These are phyloP conservation scores for Kodamaea fukazawae DNA, from an alignment of 805 yeast species.

Conservation along the genomic window DNA sequence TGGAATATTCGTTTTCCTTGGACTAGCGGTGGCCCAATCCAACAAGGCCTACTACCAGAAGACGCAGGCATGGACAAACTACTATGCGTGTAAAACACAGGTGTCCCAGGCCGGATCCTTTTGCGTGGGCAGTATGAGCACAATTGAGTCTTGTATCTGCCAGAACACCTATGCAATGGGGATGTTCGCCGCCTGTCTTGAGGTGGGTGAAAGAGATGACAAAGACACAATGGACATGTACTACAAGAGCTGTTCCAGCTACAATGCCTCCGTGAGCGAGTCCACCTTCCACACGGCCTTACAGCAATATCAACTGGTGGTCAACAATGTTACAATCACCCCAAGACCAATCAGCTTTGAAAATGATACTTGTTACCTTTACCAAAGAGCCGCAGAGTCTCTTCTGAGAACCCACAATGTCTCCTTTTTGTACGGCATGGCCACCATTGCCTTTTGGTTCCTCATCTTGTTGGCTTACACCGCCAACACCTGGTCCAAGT, in stretches of 20 bases:
- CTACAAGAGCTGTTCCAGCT: background rate
- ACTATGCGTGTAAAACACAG: conserved; percentile 5
- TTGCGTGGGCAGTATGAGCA: conserved; percentile 1
- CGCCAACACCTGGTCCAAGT: conserved; percentile 12
- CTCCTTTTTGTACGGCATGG: conserved; percentile 1
- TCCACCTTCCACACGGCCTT: background rate
- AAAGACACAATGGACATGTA: background rate
- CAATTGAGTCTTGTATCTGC: conserved; percentile 3
- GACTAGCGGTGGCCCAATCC: conserved; percentile 1
- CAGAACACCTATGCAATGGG: conserved; percentile 5
- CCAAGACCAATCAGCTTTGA: conserved; percentile 3
- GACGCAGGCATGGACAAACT: background rate
- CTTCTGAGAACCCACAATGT: conserved; percentile 6
- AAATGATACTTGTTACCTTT: background rate
- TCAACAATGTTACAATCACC: background rate
- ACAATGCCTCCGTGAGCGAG: background rate
- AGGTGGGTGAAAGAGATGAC: background rate
- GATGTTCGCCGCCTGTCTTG: conserved; percentile 6
- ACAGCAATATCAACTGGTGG: background rate
- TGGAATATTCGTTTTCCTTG: conserved; percentile 1
- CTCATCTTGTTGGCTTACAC: conserved; percentile 11
- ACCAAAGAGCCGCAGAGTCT: background rate
- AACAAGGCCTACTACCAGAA: conserved; percentile 1
- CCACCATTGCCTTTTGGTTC: conserved; percentile 17
- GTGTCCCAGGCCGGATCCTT: conserved; percentile 2